Evolutionary conservation across 2,329 filamentous ascomycete genomes (phyloP).

Genomic region (Xylaria sp.): DNA sequence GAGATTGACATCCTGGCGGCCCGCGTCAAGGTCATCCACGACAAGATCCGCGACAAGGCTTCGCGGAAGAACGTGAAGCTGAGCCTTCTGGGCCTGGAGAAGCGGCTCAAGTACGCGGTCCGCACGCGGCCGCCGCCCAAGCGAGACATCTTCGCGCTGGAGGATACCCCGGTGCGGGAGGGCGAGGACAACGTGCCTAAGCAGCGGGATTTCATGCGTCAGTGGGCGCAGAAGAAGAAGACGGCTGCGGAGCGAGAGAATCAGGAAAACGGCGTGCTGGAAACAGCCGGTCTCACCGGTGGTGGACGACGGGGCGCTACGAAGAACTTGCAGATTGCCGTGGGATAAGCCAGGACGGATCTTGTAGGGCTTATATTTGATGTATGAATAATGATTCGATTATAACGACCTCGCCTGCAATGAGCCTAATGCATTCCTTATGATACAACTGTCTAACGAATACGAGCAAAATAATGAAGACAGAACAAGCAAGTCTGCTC

Average conservation of each 20-base stretch:
- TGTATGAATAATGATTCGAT: slow-evolving; percentile 31
- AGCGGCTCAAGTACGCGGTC: slow-evolving; percentile 77
- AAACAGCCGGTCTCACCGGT: slow-evolving; percentile 3
- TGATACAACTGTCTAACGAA: slow-evolving; percentile 42
- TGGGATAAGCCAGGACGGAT: slow-evolving; percentile 13
- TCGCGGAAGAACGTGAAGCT: slow-evolving; percentile 83
- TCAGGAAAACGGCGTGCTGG: not conserved
- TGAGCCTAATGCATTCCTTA: slow-evolving; percentile 32
- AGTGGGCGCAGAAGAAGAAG: slow-evolving; percentile 47
- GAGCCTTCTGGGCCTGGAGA: slow-evolving; percentile 77
- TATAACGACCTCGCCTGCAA: slow-evolving; percentile 34
- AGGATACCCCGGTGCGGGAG: slow-evolving; percentile 21
- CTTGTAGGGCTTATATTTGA: not conserved
- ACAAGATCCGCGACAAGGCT: slow-evolving; percentile 79
- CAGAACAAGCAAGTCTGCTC: slow-evolving; percentile 25
- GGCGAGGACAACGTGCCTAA: slow-evolving; percentile 54
- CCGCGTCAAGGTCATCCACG: slow-evolving; percentile 67
- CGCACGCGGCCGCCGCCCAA: slow-evolving; percentile 70
- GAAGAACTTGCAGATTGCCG: slow-evolving; percentile 19
- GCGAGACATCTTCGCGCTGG: slow-evolving; percentile 61
- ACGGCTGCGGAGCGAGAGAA: slow-evolving; percentile 24
- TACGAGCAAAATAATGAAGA: slow-evolving; percentile 33
- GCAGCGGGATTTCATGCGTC: slow-evolving; percentile 63
- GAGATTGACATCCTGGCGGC: slow-evolving; percentile 74
- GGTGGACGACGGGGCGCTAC: not conserved